Base-by-base conservation (phyloP, 164 flowering plant species). In the Tinospora cordifolia region DNA sequence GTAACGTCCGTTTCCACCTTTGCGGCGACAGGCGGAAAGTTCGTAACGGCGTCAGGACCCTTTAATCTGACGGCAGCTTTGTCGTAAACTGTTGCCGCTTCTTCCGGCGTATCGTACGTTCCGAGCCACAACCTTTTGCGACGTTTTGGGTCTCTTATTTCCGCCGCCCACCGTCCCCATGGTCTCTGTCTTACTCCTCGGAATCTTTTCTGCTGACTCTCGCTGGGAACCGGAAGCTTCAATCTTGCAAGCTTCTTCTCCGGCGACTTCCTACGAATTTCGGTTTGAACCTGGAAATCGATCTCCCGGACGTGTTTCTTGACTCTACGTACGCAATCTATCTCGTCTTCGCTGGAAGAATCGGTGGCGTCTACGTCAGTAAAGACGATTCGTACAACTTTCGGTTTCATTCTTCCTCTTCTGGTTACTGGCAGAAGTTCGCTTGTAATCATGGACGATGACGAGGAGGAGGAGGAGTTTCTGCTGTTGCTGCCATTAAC, bases 131-230 rank as follows among this genome's bases (percentile, higher is more conserved):
- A 49, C 49, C 93, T 82, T 54, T 83, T 86, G 3, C 86, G 41
- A 0, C 68, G 76, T 13, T 46, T 60, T 65, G 90, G 87, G 74
- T 89, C 93, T 0, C 91, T 87, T 63, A 89, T 89, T 85, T 89
- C 91, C 3, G 91, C 91, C 0, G 93, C 93, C 87, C 88, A 89
- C 6, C 79, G 63, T 1, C 93, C 91, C 93, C 93, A 89, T 8
- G 91, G 93, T 54, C 93, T 62, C 74, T 73, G 86, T 6, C 93
- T 72, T 0, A 89, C 93, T 8, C 93, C 93, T 27, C 84, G 65
- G 69, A 58, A 79, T 22, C 62, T 65, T 26, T 63, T 74, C 68
- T 22, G 26, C 21, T 17, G 67, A n/a, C 7, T n/a, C 21, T 44
- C 77, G 46, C 14, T 67, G 12, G 71, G 8, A 27, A 11, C 69